Evolutionary conservation across 1,284 basidiomycete species (phyloP), one percentile per base, ranked within the genome.

Genomic region (Boletus hoseneyae): DNA sequence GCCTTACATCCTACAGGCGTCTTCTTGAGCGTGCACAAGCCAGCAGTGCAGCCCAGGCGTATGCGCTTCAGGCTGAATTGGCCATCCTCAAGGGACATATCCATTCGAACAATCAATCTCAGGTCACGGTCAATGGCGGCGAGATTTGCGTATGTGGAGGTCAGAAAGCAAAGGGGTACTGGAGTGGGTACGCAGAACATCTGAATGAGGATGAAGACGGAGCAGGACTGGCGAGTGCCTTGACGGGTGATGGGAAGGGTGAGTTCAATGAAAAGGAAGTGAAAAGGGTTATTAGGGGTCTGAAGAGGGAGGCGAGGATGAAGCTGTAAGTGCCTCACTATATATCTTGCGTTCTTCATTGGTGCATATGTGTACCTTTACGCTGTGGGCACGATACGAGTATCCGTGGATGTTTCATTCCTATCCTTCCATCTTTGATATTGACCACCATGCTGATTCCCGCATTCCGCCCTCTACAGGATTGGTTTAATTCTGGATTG

Each of bases 61-160:
- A 90, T 57, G 87, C 88, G 0, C 70, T 90, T 3, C 87, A 90
- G 64, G 87, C 85, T 3, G 86, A 90, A 60, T 71, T 88, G 68
- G 78, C 41, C 63, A 85, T 68, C 9, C 51, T 70, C 44, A 64
- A 66, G 43, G 41, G 47, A 3, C 52, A 57, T 37, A 27, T 52
- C 4, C 53, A 53, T 32, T 42, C 45, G 16, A 51, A 42, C 23
- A 38, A 41, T 25, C 56, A 43, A 16, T 47, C 48, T 13, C 52
- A 50, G 7, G 44, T 7, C 10, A 48, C 43, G 0, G 50, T 58
- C 11, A 12, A 45, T 32, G 52, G 42, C 19, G 36, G 48, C 45
- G 74, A 73, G 5, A 66, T 76, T 34, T 87, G 84, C 58, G 65
- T 79, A 8, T 86, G 84, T 52, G 82, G 82, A 21, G 79, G 80